A percentile compares a stretch with the other conserved stretches of the same genome.
Conservation (phyloP, 257 asterid genomes). For the Marsdenia floribunda region DNA sequence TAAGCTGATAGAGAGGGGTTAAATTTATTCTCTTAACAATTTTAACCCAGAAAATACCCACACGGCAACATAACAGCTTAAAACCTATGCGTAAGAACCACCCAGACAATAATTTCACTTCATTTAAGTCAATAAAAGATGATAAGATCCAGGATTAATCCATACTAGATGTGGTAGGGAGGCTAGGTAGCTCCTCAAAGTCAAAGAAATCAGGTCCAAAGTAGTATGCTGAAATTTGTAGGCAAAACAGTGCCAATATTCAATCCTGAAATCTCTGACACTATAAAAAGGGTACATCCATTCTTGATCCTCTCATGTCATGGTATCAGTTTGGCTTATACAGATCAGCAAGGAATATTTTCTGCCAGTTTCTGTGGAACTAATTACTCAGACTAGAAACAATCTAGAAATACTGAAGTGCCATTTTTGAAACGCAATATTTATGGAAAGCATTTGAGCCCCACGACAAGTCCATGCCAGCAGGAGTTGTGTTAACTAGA, state of each 20-base stretch:
- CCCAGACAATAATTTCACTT: background rate
- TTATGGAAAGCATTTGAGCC: background rate
- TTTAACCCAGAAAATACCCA: background rate
- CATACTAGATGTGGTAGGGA: background rate
- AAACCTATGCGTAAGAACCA: background rate
- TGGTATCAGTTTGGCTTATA: background rate
- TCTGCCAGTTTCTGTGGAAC: background rate
- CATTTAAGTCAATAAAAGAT: background rate
- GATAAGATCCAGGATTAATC: background rate
- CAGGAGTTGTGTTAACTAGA: background rate
- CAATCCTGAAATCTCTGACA: background rate
- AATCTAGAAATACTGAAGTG: background rate
- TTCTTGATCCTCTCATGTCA: background rate
- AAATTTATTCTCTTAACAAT: no score
- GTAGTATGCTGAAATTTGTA: background rate
- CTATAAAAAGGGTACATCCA: background rate
- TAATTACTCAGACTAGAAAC: background rate
- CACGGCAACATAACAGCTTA: background rate
- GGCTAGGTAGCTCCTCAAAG: background rate
- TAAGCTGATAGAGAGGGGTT: no score
- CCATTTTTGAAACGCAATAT: background rate
- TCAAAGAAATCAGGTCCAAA: background rate
- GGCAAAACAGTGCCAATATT: background rate
- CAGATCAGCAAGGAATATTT: background rate
- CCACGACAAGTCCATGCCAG: background rate